Percentiles rank a stretch among this genome's conserved stretches.
phyloP scores from a whole-genome alignment of 352 stramenopile genomes.

The Phytophthora pluvialis region DNA sequence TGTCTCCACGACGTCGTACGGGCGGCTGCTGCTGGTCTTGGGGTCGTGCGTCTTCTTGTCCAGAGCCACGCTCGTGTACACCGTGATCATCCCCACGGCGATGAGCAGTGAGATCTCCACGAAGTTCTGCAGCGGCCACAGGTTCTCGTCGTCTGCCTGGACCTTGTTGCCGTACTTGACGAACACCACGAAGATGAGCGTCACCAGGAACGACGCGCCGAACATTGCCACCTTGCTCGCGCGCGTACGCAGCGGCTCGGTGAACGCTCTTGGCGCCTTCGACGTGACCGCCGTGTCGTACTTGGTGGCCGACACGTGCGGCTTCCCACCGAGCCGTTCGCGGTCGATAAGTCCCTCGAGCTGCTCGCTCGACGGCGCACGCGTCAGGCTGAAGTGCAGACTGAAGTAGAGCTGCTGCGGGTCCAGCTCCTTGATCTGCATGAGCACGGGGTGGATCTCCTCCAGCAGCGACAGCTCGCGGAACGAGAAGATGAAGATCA shows the following conservation, averaged over 20 bases:
- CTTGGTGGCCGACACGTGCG: slow-evolving; percentile 2
- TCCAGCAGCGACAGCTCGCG: slow-evolving; percentile 47
- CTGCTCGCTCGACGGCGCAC: slow-evolving; percentile 14
- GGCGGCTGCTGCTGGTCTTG: not conserved
- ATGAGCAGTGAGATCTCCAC: slow-evolving; percentile 42
- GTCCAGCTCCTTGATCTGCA: slow-evolving; percentile 36
- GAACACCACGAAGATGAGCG: slow-evolving; percentile 33
- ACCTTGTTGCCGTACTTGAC: slow-evolving; percentile 36
- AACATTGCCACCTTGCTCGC: slow-evolving; percentile 33
- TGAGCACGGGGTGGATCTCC: slow-evolving; percentile 45
- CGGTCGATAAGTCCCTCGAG: slow-evolving; percentile 36
- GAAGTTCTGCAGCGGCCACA: slow-evolving; percentile 54
- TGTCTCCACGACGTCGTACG: slow-evolving; percentile 11
- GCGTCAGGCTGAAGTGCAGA: slow-evolving; percentile 41
- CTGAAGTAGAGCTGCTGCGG: slow-evolving; percentile 29
- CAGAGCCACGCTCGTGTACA: slow-evolving; percentile 16
- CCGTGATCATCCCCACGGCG: slow-evolving; percentile 9
- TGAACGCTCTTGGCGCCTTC: slow-evolving; percentile 30
- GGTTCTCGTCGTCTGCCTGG: slow-evolving; percentile 27
- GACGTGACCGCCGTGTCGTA: slow-evolving; percentile 16
- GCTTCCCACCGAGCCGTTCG: slow-evolving; percentile 14
- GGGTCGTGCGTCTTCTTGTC: slow-evolving; percentile 10
- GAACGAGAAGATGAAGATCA: slow-evolving; percentile 53
- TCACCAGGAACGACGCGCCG: slow-evolving; percentile 24
- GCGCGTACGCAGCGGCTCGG: slow-evolving; percentile 35